Conservation (phyloP, 768 basidiomycete species). For the Amanita exitialis region DNA sequence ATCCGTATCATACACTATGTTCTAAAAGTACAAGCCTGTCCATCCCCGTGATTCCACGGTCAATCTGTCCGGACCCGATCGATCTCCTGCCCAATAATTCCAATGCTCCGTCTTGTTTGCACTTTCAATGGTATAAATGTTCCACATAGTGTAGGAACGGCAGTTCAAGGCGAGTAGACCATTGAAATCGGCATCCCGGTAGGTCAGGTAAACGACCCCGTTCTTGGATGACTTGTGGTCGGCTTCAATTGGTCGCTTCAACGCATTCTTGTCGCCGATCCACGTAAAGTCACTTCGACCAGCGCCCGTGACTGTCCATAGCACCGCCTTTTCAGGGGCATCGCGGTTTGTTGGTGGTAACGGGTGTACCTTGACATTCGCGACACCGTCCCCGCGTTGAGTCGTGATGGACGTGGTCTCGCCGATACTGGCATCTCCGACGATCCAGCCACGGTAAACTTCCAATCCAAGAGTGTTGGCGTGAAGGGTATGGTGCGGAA, state of each 20-base stretch:
- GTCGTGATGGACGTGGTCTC: constrained; percentile 31
- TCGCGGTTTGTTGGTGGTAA: constrained; percentile 20
- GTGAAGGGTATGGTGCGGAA: constrained; percentile 30
- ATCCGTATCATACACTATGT: neutral
- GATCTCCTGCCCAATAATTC: constrained; percentile 32
- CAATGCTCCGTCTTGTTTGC: constrained; percentile 16
- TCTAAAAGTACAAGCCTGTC: constrained; percentile 36
- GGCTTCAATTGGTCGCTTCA: constrained; percentile 37
- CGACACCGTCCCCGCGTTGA: constrained; percentile 38
- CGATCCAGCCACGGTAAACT: constrained; percentile 45
- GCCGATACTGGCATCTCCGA: constrained; percentile 43
- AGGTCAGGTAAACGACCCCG: constrained; percentile 47
- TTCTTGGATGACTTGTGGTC: constrained; percentile 37
- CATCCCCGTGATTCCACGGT: constrained; percentile 32
- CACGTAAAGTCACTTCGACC: constrained; percentile 44
- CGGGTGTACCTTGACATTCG: constrained; percentile 40
- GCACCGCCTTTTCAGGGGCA: constrained; percentile 22
- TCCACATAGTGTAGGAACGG: constrained; percentile 22
- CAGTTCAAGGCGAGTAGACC: constrained; percentile 36
- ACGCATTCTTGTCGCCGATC: constrained; percentile 21
- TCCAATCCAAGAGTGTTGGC: constrained; percentile 32
- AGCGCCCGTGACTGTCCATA: constrained; percentile 42
- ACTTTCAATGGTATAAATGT: constrained; percentile 1
- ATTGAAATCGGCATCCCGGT: constrained; percentile 38
- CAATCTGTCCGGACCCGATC: constrained; percentile 29